These are phyloP conservation scores for Naganishia friedmannii DNA, from an alignment of 768 basidiomycete species.

Conservation along the genomic window DNA sequence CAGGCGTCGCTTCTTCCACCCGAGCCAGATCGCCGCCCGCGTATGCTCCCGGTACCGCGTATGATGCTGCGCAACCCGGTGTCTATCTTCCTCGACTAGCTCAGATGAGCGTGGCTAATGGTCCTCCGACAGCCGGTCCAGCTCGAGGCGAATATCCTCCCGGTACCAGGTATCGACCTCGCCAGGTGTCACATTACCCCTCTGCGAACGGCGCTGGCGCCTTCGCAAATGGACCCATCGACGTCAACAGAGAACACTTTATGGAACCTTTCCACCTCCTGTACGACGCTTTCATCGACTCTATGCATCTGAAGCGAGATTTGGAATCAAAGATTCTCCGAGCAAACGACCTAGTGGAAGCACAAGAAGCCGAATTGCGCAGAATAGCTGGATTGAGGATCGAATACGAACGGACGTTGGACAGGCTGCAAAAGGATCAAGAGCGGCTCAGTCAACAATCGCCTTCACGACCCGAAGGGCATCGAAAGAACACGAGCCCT, in stretches of 20 bases:
- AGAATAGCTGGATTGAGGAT: conserved; percentile 21
- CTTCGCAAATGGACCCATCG: background rate
- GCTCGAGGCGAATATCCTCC: conserved; percentile 16
- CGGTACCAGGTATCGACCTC: conserved; percentile 13
- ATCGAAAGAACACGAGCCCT: background rate
- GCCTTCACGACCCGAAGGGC: background rate
- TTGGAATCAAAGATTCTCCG: conserved; percentile 29
- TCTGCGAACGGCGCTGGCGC: background rate
- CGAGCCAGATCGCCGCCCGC: background rate
- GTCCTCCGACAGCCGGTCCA: background rate
- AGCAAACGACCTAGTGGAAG: conserved; percentile 32
- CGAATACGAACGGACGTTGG: conserved; percentile 23
- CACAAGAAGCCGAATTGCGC: conserved; percentile 29
- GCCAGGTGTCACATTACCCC: background rate
- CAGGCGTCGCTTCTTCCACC: background rate
- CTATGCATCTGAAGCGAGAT: conserved; percentile 28
- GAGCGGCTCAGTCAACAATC: background rate
- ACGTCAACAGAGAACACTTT: conserved; percentile 20
- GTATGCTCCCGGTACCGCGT: conserved; percentile 9
- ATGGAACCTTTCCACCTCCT: conserved; percentile 30
- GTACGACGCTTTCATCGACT: conserved; percentile 31
- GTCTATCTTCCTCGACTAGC: conserved; percentile 5
- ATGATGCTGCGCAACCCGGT: conserved; percentile 1
- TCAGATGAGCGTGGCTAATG: background rate
- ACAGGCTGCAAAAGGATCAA: conserved; percentile 7